Base-by-base conservation (phyloP, 2,329 filamentous ascomycete genomes). In the Botrytis hyacinthi region DNA sequence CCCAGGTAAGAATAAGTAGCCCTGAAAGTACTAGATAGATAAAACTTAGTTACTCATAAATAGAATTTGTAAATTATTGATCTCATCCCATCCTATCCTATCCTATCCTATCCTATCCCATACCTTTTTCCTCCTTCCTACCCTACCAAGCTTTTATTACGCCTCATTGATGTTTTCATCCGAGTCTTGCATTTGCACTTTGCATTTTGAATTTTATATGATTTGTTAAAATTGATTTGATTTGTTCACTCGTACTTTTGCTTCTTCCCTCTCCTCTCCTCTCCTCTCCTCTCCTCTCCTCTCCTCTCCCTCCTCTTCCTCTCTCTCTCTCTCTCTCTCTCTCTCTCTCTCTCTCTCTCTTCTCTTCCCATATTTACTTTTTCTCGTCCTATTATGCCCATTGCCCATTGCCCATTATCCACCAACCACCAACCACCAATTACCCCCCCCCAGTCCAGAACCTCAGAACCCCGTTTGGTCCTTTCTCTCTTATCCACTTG, bases 401-500 rank as follows among this genome's bases (percentile, higher is more conserved):
- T 18, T 29, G 48, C 26, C 48, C 9, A n/a, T 18, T 29, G 5
- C 14, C 51, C 48, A 16, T 54, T n/a, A 3, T 54, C 48, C 48
- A 29, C 48, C 48, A n/a, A n/a, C 48, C 48, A 29, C 48, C 48
- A n/a, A n/a, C 48, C 51, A 18, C 51, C 51, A 29, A 16, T n/a
- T 29, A n/a, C n/a, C 51, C 51, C 48, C 48, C 40, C 51, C 51
- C n/a, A 29, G 51, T 29, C 51, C 51, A 54, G 26, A 68, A 51
- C 46, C 46, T 51, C 46, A 51, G 48, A 57, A 48, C 48, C 59
- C 44, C 32, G 70, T 54, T 71, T 9, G 14, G 32, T 12, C 35
- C 51, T 54, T 66, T 71, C 65, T 46, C 70, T 70, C 67, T 66
- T 65, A 66, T 67, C 70, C 70, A 72, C 70, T 67, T n/a, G 44